Evolutionary conservation across 139 green algal genomes (phyloP), one percentile per base, ranked within the genome.

Genomic region (Trebouxia sp.): DNA sequence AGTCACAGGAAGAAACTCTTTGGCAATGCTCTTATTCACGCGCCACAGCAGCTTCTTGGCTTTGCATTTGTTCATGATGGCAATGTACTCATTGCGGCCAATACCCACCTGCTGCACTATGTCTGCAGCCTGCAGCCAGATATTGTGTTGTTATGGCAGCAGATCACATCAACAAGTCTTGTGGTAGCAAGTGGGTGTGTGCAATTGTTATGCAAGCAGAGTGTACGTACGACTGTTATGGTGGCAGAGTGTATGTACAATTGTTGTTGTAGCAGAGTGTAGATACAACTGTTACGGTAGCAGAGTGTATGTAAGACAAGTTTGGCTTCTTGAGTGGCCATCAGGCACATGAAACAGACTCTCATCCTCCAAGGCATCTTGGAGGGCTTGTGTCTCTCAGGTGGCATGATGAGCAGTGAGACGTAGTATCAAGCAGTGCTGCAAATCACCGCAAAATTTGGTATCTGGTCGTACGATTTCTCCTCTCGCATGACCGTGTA

Each of bases 81-180:
- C 85, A 39, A 98, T 98, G 91, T 97, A 98, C 88, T 98, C 92
- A 77, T 98, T 98, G 74, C 95, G 88, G 0, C 95, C 95, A 17
- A 98, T 90, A 42, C 95, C 95, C 30, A 94, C 84, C 32, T 95
- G 50, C 9, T 89, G 82, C 58, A 98, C 77, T 10, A 89, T 89
- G 83, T 98, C 95, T 15, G 95, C 95, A 3, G 95, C 94, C 92
- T 96, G 87, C 26, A 48, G 24, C 6, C 3, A 26, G 3, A 76
- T 28, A 28, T 58, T 8, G 12, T 22, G 17, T 2, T 39, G 28
- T n/a, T 17, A 14, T 17, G 14, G 48, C 14, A 58, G 48, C 48
- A 58, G 14, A 14, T 58, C 15, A 14, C 48, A 58, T 14, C 14
- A n/a, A n/a, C 48, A 14, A 58, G 48, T 58, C 14, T 58, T 58